phyloP scores from a whole-genome alignment of 345 rosid genomes.

The Gossypium australe region DNA sequence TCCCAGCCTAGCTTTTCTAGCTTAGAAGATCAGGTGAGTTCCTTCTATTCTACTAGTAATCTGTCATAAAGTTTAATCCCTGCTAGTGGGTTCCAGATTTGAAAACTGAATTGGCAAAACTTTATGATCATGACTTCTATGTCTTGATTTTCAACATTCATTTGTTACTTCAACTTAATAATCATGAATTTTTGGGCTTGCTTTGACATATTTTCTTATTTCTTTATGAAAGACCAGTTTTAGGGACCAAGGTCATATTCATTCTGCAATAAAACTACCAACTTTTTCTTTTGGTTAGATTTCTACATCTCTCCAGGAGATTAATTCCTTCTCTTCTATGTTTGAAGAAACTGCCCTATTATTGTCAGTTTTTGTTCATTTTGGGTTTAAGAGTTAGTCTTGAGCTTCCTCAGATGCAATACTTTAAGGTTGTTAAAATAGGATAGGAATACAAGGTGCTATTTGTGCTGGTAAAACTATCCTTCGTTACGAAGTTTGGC shows the following conservation, averaged over 20 bases:
- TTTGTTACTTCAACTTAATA: not conserved
- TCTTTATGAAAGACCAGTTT: not conserved
- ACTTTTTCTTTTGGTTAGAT: conserved; percentile 7
- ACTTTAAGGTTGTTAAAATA: too few relatives aligned
- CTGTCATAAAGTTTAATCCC: conserved; percentile 3
- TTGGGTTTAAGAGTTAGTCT: not conserved
- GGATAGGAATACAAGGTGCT: too few relatives aligned
- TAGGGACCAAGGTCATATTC: not conserved
- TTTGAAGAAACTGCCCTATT: not conserved
- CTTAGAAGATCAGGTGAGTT: conserved; percentile 35
- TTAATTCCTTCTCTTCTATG: not conserved
- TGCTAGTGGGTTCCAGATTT: not conserved
- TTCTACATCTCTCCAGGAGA: not conserved
- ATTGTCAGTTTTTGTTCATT: not conserved
- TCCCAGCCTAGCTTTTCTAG: conserved; percentile 19
- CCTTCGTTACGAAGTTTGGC: not conserved
- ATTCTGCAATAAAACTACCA: not conserved
- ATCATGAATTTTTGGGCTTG: too few relatives aligned
- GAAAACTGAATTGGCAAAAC: not conserved
- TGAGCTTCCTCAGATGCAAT: too few relatives aligned
- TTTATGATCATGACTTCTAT: conserved; percentile 1
- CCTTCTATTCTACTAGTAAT: not conserved
- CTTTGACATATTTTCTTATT: not conserved
- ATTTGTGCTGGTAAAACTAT: not conserved
- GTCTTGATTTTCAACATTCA: not conserved